Evolutionary conservation across 2,329 filamentous ascomycete genomes (phyloP).

Genomic region (Verticillium klebahnii): DNA sequence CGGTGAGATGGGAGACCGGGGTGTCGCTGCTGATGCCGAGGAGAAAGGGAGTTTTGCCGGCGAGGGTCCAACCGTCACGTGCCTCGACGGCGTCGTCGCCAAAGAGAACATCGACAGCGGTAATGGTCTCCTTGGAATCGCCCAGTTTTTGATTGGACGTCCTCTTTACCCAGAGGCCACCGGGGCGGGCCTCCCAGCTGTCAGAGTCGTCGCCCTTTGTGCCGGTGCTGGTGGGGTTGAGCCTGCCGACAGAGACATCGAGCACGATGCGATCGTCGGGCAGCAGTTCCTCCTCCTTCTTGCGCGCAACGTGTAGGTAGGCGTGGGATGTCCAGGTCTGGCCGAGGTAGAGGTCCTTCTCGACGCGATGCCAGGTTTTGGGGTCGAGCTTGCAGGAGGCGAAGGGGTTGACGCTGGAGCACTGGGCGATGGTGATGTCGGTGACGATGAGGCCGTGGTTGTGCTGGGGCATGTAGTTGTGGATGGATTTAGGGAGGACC

Average conservation of each 20-base stretch:
- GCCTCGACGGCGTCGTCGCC: constrained; percentile 90
- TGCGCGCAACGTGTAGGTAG: constrained; percentile 77
- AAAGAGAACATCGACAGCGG: constrained; percentile 80
- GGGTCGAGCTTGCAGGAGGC: constrained; percentile 72
- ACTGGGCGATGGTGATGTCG: constrained; percentile 74
- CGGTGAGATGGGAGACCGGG: constrained; percentile 69
- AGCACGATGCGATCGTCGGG: constrained; percentile 73
- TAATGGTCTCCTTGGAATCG: constrained; percentile 71
- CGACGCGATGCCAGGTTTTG: constrained; percentile 71
- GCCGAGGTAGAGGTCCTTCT: constrained; percentile 65
- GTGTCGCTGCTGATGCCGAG: constrained; percentile 59
- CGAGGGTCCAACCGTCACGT: constrained; percentile 77
- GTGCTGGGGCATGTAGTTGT: constrained; percentile 82
- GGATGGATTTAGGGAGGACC: constrained; percentile 78
- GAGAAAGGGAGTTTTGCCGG: constrained; percentile 63
- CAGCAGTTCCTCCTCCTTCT: constrained; percentile 78
- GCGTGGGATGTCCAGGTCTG: constrained; percentile 70
- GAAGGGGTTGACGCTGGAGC: constrained; percentile 69
- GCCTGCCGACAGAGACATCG: constrained; percentile 69
- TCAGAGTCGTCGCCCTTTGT: constrained; percentile 51
- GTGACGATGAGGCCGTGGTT: constrained; percentile 81
- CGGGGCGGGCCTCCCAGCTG: constrained; percentile 72
- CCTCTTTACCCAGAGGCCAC: constrained; percentile 78
- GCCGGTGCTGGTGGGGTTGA: constrained; percentile 58
- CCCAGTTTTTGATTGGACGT: constrained; percentile 67